Percentiles rank a stretch among this genome's conserved stretches.
These are phyloP conservation scores for Penicillium antarcticum DNA, from an alignment of 495 filamentous ascomycete genomes.

Conservation along the genomic window DNA sequence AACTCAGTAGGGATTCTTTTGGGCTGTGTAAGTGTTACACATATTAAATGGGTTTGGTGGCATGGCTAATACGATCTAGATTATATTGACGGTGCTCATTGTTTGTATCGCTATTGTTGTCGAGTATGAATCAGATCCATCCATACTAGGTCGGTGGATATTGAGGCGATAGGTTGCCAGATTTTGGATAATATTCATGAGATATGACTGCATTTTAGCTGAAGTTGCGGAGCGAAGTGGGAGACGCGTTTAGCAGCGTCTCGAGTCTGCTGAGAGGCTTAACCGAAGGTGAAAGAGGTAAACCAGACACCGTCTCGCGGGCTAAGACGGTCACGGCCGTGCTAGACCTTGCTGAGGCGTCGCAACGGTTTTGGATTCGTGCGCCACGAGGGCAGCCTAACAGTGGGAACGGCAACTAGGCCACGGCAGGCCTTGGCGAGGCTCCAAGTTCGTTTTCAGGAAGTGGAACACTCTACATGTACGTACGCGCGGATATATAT, in stretches of 20 bases:
- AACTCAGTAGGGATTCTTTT: constrained; percentile 47
- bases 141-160: constrained; percentile 5
- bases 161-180: neutral
- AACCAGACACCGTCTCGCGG: no score
- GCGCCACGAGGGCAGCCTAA: neutral
- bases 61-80: constrained; percentile 11
- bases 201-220: no score
- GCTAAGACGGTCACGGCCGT: no score
- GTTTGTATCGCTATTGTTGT: constrained; percentile 29
- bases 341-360: no score
- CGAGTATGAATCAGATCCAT: constrained; percentile 14
- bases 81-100: constrained; percentile 23
- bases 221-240: no score
- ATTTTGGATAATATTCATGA: neutral
- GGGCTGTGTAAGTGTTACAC: constrained; percentile 43
- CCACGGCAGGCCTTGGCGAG: neutral
- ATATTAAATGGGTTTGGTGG: neutral
- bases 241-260: no score
- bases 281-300: no score
- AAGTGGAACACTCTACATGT: neutral
- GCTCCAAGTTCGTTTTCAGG: neutral
- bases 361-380: no score
- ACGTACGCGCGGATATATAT: neutral
- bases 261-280: no score
- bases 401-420: neutral